phyloP scores from a whole-genome alignment of 495 filamentous ascomycete genomes.

The Hypoxylon lenormandii region DNA sequence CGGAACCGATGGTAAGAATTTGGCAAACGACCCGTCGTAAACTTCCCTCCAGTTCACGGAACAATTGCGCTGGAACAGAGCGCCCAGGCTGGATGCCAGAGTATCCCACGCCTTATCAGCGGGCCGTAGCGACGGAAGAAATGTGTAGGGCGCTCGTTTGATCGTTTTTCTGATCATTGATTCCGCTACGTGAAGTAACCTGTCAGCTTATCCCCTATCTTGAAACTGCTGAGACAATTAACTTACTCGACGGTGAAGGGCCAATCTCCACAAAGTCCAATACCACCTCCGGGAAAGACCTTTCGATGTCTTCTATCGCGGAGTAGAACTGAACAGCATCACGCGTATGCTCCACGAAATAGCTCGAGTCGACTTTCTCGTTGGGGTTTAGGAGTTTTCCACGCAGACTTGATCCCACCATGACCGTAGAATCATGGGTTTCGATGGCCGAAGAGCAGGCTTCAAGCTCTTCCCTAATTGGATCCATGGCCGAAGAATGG shows the following conservation, averaged over 20 bases:
- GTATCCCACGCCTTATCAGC: conserved; percentile 18
- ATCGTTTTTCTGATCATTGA: conserved; percentile 3
- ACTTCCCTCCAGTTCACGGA: conserved; percentile 23
- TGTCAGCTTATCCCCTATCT: neutral
- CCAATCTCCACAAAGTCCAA: conserved; percentile 24
- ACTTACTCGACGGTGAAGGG: conserved; percentile 21
- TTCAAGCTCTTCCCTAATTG: conserved; percentile 16
- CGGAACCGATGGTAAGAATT: conserved; percentile 13
- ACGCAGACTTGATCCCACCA: conserved; percentile 18
- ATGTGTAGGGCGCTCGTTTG: neutral
- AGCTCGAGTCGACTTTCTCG: conserved; percentile 7
- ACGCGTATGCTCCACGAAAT: conserved; percentile 17
- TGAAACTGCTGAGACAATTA: neutral
- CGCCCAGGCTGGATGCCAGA: conserved; percentile 6
- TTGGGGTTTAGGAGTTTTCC: conserved; percentile 3
- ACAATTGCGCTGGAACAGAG: conserved; percentile 11
- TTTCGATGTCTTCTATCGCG: conserved; percentile 7
- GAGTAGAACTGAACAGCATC: conserved; percentile 15
- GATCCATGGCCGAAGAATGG: conserved; percentile 39
- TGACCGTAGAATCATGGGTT: neutral
- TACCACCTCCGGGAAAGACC: neutral
- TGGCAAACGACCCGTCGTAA: conserved; percentile 14
- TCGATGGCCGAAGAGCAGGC: neutral
- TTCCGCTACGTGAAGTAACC: neutral
- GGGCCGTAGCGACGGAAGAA: conserved; percentile 19